Percentiles rank a stretch among this genome's conserved stretches.
phyloP scores from a whole-genome alignment of 139 green algal species.

The Marvania coccoides region DNA sequence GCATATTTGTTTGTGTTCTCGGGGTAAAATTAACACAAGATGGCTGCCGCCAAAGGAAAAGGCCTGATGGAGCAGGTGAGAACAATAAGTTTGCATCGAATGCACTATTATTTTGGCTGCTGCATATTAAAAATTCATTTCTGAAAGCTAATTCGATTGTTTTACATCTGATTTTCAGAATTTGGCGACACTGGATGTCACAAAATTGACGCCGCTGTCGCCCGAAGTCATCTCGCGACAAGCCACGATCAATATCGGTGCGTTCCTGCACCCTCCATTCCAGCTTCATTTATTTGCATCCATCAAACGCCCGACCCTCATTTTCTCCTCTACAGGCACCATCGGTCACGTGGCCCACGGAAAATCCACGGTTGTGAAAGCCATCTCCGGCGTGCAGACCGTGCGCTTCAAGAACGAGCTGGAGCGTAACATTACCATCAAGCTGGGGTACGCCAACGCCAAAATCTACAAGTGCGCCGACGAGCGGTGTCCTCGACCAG shows the following conservation, averaged over 20 bases:
- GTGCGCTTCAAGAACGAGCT: slow-evolving; percentile 99
- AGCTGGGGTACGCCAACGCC: slow-evolving; percentile 97
- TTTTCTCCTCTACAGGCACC: slow-evolving; percentile 70
- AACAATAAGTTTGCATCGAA: too few relatives aligned
- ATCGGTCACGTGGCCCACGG: slow-evolving; percentile 99
- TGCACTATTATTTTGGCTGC: too few relatives aligned
- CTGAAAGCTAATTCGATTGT: neutral
- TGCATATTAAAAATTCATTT: neutral
- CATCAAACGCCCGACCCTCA: neutral
- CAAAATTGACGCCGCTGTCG: slow-evolving; percentile 84
- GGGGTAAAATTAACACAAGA: too few relatives aligned
- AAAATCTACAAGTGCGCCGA: slow-evolving; percentile 96
- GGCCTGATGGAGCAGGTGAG: slow-evolving; percentile 36
- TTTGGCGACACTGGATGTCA: slow-evolving; percentile 75
- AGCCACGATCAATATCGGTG: slow-evolving; percentile 99
- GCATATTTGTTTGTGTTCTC: too few relatives aligned
- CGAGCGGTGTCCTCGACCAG: slow-evolving; percentile 73
- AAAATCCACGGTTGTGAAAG: slow-evolving; percentile 99
- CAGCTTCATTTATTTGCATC: neutral
- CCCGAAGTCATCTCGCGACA: slow-evolving; percentile 97
- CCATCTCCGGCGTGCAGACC: slow-evolving; percentile 98
- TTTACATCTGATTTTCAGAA: slow-evolving; percentile 52
- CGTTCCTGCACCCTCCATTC: neutral
- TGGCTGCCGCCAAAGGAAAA: slow-evolving; percentile 20
- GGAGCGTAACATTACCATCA: slow-evolving; percentile 99